phyloP scores from a whole-genome alignment of 768 basidiomycete species.

The Fomitopsis serialis region DNA sequence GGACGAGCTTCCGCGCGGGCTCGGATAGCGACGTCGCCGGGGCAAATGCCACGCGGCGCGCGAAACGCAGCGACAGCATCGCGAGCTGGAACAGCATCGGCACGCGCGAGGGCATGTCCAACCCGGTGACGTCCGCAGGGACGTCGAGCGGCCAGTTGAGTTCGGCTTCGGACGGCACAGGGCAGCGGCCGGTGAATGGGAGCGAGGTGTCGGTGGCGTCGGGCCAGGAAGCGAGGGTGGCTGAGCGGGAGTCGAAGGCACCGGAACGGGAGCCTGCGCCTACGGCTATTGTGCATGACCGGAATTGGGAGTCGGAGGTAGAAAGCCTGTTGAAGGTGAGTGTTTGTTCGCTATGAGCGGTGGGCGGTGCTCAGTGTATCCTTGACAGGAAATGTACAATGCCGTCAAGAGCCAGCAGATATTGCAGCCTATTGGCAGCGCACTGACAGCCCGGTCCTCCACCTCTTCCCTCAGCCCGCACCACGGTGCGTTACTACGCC shows the following conservation, averaged over 20 bases:
- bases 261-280: constrained; percentile 1
- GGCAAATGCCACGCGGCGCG: constrained; percentile 34
- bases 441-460: constrained; percentile 37
- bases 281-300: constrained; percentile 45
- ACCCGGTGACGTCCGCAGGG: neutral
- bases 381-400: constrained; percentile 82
- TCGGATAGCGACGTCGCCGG: constrained; percentile 53
- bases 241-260: constrained; percentile 14
- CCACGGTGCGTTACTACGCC: constrained; percentile 44
- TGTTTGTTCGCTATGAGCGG: neutral
- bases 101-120: constrained; percentile 7
- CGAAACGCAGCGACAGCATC: constrained; percentile 79
- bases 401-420: constrained; percentile 91
- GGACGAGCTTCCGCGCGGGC: constrained; percentile 50
- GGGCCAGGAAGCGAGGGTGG: constrained; percentile 30
- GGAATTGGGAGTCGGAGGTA: constrained; percentile 82
- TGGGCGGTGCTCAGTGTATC: neutral
- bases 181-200: constrained; percentile 42
- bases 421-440: constrained; percentile 65
- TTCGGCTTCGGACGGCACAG: constrained; percentile 14
- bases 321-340: constrained; percentile 79
- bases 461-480: constrained; percentile 53
- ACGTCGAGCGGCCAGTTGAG: constrained; percentile 23
- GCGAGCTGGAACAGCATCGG: constrained; percentile 76
- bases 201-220: constrained; percentile 63